These are phyloP conservation scores for Pseudonectria foliicola DNA, from an alignment of 2,329 filamentous ascomycete genomes.

Conservation along the genomic window DNA sequence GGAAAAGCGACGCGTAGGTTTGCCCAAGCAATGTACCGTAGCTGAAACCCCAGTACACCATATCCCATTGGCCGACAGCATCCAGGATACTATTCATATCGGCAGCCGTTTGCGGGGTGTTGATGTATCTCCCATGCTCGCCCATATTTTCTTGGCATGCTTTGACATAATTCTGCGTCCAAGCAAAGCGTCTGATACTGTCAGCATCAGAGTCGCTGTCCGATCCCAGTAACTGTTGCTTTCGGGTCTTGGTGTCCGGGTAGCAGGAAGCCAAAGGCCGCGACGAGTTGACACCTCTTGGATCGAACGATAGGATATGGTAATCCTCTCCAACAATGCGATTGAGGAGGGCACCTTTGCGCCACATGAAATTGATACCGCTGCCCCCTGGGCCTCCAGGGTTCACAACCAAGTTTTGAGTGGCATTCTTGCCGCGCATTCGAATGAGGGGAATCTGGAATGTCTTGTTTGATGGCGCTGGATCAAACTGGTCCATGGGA, in stretches of 20 bases:
- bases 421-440: conserved; percentile 35
- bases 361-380: conserved; percentile 31
- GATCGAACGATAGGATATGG: conserved; percentile 41
- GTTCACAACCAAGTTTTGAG: conserved; percentile 37
- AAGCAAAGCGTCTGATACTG: conserved; percentile 33
- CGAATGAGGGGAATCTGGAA: conserved; percentile 39
- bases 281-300: conserved; percentile 34
- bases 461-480: conserved; percentile 26
- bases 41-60: conserved; percentile 36
- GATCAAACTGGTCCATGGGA: conserved; percentile 40
- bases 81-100: conserved; percentile 45
- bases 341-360: conserved; percentile 28
- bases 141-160: conserved; percentile 38
- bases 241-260: conserved; percentile 26
- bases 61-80: conserved; percentile 25
- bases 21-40: conserved; percentile 36
- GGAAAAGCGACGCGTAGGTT: conserved; percentile 33
- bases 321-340: conserved; percentile 33
- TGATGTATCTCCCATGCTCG: conserved; percentile 37
- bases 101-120: conserved; percentile 43
- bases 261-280: conserved; percentile 32
- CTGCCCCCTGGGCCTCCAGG: conserved; percentile 42
- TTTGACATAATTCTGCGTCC: conserved; percentile 33
- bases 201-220: conserved; percentile 23
- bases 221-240: conserved; percentile 15